Evolutionary conservation across 768 basidiomycete genomes (phyloP).

Genomic region (Panaeolus cyanescens): DNA sequence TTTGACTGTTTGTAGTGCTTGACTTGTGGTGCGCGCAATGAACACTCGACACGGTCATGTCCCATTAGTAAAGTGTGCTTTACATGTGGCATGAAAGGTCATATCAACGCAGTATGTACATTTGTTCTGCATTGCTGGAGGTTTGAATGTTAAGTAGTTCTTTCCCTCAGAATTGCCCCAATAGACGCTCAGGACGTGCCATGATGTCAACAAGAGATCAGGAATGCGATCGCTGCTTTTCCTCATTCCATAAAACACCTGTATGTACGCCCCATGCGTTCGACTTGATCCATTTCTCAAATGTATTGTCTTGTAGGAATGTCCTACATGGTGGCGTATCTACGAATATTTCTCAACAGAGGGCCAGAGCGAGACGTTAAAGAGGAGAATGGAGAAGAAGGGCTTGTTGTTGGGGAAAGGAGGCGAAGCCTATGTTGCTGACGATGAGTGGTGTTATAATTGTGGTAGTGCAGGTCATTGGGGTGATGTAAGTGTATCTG

Average conservation of each 20-base stretch:
- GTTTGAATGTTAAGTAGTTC: constrained; percentile 4
- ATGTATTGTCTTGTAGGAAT: constrained; percentile 63
- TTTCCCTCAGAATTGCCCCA: constrained; percentile 64
- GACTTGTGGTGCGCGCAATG: constrained; percentile 79
- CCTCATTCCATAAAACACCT: constrained; percentile 60
- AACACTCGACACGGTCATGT: constrained; percentile 76
- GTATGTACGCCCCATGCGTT: too few relatives aligned
- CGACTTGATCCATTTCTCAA: too few relatives aligned
- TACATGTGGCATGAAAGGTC: constrained; percentile 83
- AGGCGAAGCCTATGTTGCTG: constrained; percentile 77
- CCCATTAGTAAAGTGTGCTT: constrained; percentile 83
- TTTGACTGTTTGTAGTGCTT: constrained; percentile 66
- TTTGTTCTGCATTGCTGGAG: background rate
- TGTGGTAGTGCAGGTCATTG: constrained; percentile 75
- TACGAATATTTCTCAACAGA: constrained; percentile 70
- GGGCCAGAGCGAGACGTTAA: constrained; percentile 46
- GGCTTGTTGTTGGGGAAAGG: constrained; percentile 60
- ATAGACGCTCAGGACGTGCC: constrained; percentile 40
- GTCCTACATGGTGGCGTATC: constrained; percentile 79
- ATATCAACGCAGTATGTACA: constrained; percentile 61
- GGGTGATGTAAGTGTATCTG: constrained; percentile 64
- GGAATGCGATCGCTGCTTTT: constrained; percentile 73
- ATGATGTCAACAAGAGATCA: constrained; percentile 31
- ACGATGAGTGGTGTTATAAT: constrained; percentile 81
- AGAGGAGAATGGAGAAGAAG: constrained; percentile 50